Base-by-base conservation (phyloP, 305 asterid species). In the Fraxinus platypoda region DNA sequence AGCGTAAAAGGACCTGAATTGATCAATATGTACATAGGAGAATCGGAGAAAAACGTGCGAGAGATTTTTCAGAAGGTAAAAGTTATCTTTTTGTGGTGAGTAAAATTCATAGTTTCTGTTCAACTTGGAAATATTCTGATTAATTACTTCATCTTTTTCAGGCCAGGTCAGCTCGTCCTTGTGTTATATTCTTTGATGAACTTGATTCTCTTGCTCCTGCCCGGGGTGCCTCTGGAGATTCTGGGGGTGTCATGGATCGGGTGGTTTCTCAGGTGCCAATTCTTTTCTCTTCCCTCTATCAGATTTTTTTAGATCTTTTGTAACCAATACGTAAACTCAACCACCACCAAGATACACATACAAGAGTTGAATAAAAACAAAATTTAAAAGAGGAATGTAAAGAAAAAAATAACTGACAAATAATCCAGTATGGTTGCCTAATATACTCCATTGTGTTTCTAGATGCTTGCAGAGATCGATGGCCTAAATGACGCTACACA, bases 121-220 rank as follows among this genome's bases (percentile, higher is more conserved):
- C 15, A 17, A 78, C 37, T 31, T 78, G 6, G 62, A 57, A 81
- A 74, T 83, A 28, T 77, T 84, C 46, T 85, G 74, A 80, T 81
- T 72, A 13, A 25, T 66, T 33, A 17, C 76, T 74, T 71, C 71
- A 57, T 85, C 70, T 2, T 72, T 78, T 87, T 85, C 81, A 96
- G 99, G 98, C 99, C 85, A 93, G 99, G 85, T 92, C 97, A 79
- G 98, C 98, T 83, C 97, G 99, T 49, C 99, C 99, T n/a, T 96
- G 98, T 86, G 98, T 96, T 83, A 96, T 96, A 85, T 96, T 96
- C 90, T 96, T 96, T 43, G 99, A 96, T 81, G 99, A 96, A 85
- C 99, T 96, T 19, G 99, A 96, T 84, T 96, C 99, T 3, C 98
- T 96, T 86, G 99, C 98, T 85, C 99, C 99, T 33, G 98, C 98